These are phyloP conservation scores for Vaccinium vitisidaea DNA, from an alignment of 148 eudicot species.

Conservation along the genomic window DNA sequence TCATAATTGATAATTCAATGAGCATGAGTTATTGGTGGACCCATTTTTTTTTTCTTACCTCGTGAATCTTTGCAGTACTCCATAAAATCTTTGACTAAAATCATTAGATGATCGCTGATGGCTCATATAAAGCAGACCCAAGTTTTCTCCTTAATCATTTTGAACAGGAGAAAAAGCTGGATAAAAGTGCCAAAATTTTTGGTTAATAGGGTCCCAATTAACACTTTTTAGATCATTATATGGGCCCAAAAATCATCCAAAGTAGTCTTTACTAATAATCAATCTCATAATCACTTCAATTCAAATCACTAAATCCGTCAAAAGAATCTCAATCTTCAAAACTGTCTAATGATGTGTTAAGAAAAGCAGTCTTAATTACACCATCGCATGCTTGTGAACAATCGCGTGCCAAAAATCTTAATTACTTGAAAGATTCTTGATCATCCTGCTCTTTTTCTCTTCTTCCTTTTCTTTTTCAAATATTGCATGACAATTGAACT, in stretches of 20 bases:
- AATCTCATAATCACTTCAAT: neutral
- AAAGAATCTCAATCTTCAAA: neutral
- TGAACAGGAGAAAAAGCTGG: neutral
- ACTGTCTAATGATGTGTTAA: neutral
- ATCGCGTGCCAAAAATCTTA: neutral
- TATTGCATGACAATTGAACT: neutral
- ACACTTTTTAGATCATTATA: constrained; percentile 9
- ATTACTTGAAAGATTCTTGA: neutral
- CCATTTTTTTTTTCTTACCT: neutral
- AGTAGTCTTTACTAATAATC: constrained; percentile 10
- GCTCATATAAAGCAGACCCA: neutral
- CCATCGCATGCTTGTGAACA: too few relatives aligned
- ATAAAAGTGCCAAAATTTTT: neutral
- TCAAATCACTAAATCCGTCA: neutral
- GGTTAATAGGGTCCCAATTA: neutral
- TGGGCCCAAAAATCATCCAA: constrained; percentile 38
- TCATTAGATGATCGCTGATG: neutral
- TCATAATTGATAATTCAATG: neutral
- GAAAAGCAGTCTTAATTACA: neutral
- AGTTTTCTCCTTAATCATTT: neutral
- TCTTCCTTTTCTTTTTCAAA: too few relatives aligned
- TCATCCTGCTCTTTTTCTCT: neutral
- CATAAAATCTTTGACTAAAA: neutral
- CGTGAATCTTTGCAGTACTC: neutral
- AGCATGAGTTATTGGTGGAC: neutral